Conservation (phyloP, 331 rosid genomes). For the Cydonia oblonga region DNA sequence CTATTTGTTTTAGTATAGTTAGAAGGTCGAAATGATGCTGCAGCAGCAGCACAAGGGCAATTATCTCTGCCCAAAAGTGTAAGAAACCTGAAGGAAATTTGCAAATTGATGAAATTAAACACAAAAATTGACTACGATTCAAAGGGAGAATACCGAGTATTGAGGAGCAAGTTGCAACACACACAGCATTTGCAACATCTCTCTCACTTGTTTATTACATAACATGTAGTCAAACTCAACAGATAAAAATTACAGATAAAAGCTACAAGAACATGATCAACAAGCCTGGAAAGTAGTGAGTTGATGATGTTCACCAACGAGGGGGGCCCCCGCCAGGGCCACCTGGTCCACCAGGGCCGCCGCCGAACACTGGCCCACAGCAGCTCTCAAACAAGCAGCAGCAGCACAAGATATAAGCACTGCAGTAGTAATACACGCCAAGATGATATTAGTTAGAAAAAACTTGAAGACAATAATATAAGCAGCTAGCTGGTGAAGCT, state of each 20-base stretch:
- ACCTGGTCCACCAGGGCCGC: conserved; percentile 1
- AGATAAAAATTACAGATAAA: background rate
- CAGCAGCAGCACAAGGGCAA: background rate
- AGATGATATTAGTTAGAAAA: conserved; percentile 14
- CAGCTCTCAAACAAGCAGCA: conserved; percentile 29
- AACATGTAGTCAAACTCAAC: background rate
- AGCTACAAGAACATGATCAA: background rate
- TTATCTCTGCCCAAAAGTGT: background rate
- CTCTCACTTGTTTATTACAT: background rate
- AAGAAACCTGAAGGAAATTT: background rate
- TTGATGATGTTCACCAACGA: background rate
- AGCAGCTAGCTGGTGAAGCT: background rate
- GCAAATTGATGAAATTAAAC: background rate
- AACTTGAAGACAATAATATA: background rate
- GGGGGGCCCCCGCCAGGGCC: background rate
- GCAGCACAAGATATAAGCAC: conserved; percentile 49
- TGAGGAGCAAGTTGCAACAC: background rate
- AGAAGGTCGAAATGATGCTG: background rate
- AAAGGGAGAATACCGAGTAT: background rate
- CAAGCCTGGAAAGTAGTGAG: background rate
- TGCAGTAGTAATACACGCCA: conserved; percentile 1
- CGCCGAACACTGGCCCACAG: conserved; percentile 13
- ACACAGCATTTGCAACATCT: background rate
- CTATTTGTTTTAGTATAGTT: background rate
- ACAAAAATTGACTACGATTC: background rate